Percentiles rank a stretch among this genome's conserved stretches.
Evolutionary conservation across 371 early-diverging fungal genomes (phyloP).

Genomic region (Mucor mucedo): DNA sequence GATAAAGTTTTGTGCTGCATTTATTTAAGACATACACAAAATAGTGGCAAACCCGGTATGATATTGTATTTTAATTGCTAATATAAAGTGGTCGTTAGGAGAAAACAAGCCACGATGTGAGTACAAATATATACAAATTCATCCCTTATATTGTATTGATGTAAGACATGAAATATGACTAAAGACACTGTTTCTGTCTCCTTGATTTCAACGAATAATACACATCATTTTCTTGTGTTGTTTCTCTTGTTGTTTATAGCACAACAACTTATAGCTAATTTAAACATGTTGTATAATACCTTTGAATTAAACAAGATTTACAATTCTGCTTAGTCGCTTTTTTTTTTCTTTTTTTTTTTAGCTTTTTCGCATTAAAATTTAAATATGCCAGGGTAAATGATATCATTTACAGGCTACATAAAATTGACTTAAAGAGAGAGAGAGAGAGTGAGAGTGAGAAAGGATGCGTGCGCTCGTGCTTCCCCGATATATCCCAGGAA

Average conservation of each 20-base stretch:
- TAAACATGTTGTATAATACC: background rate
- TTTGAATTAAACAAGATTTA: too few species aligned
- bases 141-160: constrained; percentile 4
- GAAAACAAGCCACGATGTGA: constrained; percentile 1
- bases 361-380: too few species aligned
- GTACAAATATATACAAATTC: constrained; percentile 8
- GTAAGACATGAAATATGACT: constrained; percentile 20
- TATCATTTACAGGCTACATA: background rate
- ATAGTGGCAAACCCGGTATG: constrained; percentile 1
- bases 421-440: background rate
- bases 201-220: background rate
- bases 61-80: background rate
- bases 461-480: constrained; percentile 31
- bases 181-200: constrained; percentile 5
- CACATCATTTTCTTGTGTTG: background rate
- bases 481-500: constrained; percentile 25
- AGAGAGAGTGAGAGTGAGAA: too few species aligned
- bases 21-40: background rate
- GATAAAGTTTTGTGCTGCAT: constrained; percentile 2
- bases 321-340: background rate
- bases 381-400: background rate
- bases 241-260: constrained; percentile 1
- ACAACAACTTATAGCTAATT: too few species aligned
- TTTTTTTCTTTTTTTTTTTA: background rate
- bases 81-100: background rate